Conservation (phyloP, 106 monocot species). For the Dioscorea alata region DNA sequence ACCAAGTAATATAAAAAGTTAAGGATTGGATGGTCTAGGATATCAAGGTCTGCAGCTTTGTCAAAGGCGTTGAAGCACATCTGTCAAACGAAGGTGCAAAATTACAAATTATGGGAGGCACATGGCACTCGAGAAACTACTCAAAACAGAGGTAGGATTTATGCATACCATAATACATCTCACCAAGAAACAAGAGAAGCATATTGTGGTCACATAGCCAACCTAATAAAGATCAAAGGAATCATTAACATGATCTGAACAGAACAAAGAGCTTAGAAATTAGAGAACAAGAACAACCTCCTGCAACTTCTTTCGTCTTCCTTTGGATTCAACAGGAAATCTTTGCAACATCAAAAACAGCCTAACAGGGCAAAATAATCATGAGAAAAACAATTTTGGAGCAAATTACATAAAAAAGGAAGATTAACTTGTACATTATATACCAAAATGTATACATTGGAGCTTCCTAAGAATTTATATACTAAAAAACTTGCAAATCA, state of each 20-base stretch:
- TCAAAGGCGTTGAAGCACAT: conserved; percentile 82
- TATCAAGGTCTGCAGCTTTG: conserved; percentile 76
- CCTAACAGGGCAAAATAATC: conserved; percentile 23
- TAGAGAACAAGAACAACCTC: conserved; percentile 48
- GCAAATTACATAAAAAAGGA: neutral
- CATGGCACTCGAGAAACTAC: neutral
- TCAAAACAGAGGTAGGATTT: neutral
- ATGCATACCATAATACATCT: conserved; percentile 82
- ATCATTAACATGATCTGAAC: neutral
- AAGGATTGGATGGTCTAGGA: conserved; percentile 77
- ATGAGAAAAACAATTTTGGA: neutral
- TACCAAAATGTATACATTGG: neutral
- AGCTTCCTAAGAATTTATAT: neutral
- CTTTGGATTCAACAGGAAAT: conserved; percentile 95
- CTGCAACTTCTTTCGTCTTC: conserved; percentile 82
- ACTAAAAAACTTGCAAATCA: too few relatives aligned
- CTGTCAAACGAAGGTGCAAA: conserved; percentile 21
- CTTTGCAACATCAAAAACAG: conserved; percentile 91
- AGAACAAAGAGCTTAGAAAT: neutral
- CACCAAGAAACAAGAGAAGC: conserved; percentile 80
- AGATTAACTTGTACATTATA: neutral
- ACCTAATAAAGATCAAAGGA: conserved; percentile 39
- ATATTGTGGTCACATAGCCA: conserved; percentile 91
- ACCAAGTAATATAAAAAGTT: conserved; percentile 88
- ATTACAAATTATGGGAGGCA: neutral